Evolutionary conservation across 345 rosid genomes (phyloP), one percentile per base, ranked within the genome.

Genomic region (Eucalyptus curtisii): DNA sequence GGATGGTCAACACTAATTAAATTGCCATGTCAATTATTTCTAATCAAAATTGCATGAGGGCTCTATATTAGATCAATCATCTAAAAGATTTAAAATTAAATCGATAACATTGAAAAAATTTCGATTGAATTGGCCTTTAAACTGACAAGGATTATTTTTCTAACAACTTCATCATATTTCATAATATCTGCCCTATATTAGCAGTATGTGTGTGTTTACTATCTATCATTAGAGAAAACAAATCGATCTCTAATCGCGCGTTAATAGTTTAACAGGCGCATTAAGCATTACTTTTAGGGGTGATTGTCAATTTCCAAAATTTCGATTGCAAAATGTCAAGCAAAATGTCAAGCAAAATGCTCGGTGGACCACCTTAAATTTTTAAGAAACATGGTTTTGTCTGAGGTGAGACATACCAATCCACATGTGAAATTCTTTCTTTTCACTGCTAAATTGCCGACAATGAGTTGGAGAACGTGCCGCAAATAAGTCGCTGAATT

Each of bases 41-140:
- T 61, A 61, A 61, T 6, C 68, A 30, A 61, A 61, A 61, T 61
- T 30, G 4, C 7, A 6, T 6, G 17, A 61, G 31, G 0, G 0
- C 2, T 27, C 2, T 13, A 30, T 27, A 61, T 30, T 30, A 30
- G 30, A 12, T 11, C 30, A 61, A 12, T 12, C 0, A 0, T 61
- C 3, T 5, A 30, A 30, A 61, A 30, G 0, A 6, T 6, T 12
- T 61, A 30, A 0, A 0, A 61, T 30, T 61, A 61, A 61, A 61
- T 30, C 13, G 1, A n/a, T n/a, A 13, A 61, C 0, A 61, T 27
- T 5, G 0, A 30, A 61, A 59, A 12, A 6, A 27, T 61, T 61
- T 27, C 6, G 33, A 61, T 27, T 0, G 0, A 27, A 61, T 13
- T 5, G 4, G 3, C 57, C 22, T 52, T 52, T 52, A 61, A 5